Percentiles rank a stretch among this genome's conserved stretches.
Evolutionary conservation across 169 alveolate species (phyloP).

Genomic region (Cryptosporidium ubiquitum): DNA sequence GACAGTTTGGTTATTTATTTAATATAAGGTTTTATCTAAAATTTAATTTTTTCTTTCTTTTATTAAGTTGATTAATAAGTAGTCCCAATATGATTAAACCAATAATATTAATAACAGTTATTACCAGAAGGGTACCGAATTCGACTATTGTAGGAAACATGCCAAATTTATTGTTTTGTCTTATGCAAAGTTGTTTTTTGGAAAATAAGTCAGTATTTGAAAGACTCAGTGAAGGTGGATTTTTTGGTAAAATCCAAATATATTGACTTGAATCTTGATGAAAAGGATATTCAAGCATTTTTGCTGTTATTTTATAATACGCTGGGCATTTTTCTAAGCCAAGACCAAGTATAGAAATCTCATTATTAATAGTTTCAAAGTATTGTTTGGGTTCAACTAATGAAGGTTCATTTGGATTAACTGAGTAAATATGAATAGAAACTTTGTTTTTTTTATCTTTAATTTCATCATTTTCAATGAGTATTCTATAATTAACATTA

Average conservation of each 20-base stretch:
- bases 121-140: neutral
- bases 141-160: conserved; percentile 37
- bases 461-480: neutral
- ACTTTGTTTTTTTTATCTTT: neutral
- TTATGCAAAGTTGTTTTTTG: conserved; percentile 3
- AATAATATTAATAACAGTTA: conserved; percentile 2
- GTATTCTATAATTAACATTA: conserved; percentile 17
- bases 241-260: conserved; percentile 54
- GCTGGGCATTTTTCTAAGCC: conserved; percentile 13
- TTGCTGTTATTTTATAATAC: conserved; percentile 1
- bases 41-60: neutral
- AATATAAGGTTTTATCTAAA: neutral
- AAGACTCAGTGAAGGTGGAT: neutral
- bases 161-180: conserved; percentile 55
- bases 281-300: conserved; percentile 19
- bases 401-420: conserved; percentile 23
- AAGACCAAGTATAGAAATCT: conserved; percentile 19
- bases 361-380: conserved; percentile 9
- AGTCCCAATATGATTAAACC: neutral
- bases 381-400: conserved; percentile 13
- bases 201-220: conserved; percentile 32
- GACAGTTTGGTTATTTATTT: neutral
- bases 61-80: neutral
- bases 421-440: conserved; percentile 39
- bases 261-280: conserved; percentile 33